Conservation (phyloP, 1,284 basidiomycete genomes). For the Boletus smithii region DNA sequence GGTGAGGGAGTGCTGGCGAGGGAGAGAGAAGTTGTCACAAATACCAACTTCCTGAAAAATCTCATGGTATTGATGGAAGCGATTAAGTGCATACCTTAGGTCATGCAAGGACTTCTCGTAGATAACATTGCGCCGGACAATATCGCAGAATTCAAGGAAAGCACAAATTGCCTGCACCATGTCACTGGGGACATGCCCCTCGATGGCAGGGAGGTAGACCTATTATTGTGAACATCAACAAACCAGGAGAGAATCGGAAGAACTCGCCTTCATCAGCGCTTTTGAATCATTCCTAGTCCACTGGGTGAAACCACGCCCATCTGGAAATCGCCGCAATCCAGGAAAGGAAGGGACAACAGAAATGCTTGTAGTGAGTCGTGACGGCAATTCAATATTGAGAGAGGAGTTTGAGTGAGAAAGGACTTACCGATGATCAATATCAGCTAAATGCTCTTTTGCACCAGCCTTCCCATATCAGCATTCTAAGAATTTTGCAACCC, state of each 20-base stretch:
- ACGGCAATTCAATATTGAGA: not conserved
- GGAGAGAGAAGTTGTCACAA: not conserved
- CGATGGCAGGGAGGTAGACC: slow-evolving; percentile 7
- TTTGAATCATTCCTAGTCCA: slow-evolving; percentile 16
- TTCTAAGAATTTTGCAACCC: not conserved
- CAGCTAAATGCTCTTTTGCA: not conserved
- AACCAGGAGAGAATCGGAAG: not conserved
- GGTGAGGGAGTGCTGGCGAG: not conserved
- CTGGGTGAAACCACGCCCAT: slow-evolving; percentile 9
- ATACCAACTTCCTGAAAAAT: not conserved
- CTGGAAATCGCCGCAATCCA: slow-evolving; percentile 3
- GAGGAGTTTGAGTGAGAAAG: not conserved
- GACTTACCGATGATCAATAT: not conserved
- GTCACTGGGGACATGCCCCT: slow-evolving; percentile 4
- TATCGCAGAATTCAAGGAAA: not conserved
- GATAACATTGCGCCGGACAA: not conserved
- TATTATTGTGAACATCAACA: not conserved
- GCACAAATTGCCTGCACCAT: not conserved
- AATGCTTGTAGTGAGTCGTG: not conserved
- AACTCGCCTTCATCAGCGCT: slow-evolving; percentile 13
- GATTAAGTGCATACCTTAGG: not conserved
- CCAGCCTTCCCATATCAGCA: not conserved
- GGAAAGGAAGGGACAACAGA: slow-evolving; percentile 2
- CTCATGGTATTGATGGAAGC: not conserved
- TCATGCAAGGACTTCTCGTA: not conserved